These are phyloP conservation scores for Aureobasidium sp. DNA, from an alignment of 2,329 filamentous ascomycete species.

Conservation along the genomic window DNA sequence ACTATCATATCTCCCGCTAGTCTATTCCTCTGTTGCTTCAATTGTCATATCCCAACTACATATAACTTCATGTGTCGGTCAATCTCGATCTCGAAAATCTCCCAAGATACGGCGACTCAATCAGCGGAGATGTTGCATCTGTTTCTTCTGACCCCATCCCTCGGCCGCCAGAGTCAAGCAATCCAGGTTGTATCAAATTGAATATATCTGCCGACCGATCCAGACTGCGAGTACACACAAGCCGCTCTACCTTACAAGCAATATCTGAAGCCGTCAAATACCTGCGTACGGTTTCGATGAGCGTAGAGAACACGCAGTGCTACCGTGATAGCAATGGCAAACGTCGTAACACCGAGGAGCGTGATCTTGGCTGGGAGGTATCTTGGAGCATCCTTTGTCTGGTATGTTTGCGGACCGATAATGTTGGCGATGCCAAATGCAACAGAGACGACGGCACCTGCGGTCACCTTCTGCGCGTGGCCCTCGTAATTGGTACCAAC, in stretches of 20 bases:
- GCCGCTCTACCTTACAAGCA: background rate
- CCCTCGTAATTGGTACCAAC: conserved; percentile 53
- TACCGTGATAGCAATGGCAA: background rate
- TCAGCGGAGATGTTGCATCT: too few species aligned
- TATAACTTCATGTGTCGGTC: too few species aligned
- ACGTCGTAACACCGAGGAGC: background rate
- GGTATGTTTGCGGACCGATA: conserved; percentile 28
- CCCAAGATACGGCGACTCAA: too few species aligned
- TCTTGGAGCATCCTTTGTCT: conserved; percentile 23
- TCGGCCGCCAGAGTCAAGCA: background rate
- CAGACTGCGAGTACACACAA: background rate
- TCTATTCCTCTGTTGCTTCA: too few species aligned
- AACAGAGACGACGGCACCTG: conserved; percentile 48
- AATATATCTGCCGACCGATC: background rate
- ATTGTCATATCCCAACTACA: too few species aligned
- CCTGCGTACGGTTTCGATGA: background rate
- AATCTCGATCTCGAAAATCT: too few species aligned
- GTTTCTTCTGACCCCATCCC: too few species aligned
- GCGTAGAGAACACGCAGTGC: background rate
- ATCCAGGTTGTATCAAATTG: background rate
- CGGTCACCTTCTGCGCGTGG: conserved; percentile 61
- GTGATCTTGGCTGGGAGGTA: conserved; percentile 31
- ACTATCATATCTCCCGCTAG: too few species aligned
- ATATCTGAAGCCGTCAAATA: background rate
- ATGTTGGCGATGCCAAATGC: conserved; percentile 24